Percentiles rank a stretch among this genome's conserved stretches.
phyloP scores from a whole-genome alignment of 805 yeast species.

The Schwanniomyces vanrijiae region DNA sequence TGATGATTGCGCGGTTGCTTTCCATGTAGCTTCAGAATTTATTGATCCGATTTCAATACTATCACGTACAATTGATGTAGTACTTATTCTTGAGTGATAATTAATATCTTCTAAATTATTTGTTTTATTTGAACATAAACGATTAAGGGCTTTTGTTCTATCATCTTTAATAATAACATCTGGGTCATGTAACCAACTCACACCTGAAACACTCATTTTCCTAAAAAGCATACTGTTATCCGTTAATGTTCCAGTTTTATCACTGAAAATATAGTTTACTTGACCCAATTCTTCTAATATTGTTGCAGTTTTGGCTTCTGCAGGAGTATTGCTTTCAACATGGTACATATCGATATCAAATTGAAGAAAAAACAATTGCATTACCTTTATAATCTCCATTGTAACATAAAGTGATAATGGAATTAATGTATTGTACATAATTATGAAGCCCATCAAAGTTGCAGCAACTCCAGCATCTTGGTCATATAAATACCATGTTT shows the following conservation, averaged over 20 bases:
- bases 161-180: slow-evolving; percentile 38
- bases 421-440: slow-evolving; percentile 95
- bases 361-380: slow-evolving; percentile 79
- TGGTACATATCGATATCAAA: slow-evolving; percentile 96
- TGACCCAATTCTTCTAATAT: slow-evolving; percentile 96
- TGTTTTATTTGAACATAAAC: neutral
- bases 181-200: slow-evolving; percentile 83
- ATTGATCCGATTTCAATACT: slow-evolving; percentile 29
- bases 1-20: slow-evolving; percentile 48
- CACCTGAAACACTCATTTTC: slow-evolving; percentile 83
- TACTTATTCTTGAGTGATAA: slow-evolving; percentile 21
- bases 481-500: slow-evolving; percentile 69
- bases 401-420: slow-evolving; percentile 94
- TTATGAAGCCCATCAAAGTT: slow-evolving; percentile 91
- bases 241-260: slow-evolving; percentile 95
- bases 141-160: neutral
- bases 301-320: slow-evolving; percentile 93
- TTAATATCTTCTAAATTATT: slow-evolving; percentile 4
- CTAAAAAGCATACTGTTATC: slow-evolving; percentile 93
- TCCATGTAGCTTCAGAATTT: slow-evolving; percentile 39
- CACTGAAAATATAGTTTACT: slow-evolving; percentile 91
- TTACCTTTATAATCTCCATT: slow-evolving; percentile 90
- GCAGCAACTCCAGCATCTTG: slow-evolving; percentile 84
- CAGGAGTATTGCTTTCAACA: slow-evolving; percentile 78
- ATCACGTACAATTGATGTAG: slow-evolving; percentile 32